Evolutionary conservation across 805 yeast species (phyloP), one percentile per base, ranked within the genome.

Genomic region (Brettanomyces sp.): DNA sequence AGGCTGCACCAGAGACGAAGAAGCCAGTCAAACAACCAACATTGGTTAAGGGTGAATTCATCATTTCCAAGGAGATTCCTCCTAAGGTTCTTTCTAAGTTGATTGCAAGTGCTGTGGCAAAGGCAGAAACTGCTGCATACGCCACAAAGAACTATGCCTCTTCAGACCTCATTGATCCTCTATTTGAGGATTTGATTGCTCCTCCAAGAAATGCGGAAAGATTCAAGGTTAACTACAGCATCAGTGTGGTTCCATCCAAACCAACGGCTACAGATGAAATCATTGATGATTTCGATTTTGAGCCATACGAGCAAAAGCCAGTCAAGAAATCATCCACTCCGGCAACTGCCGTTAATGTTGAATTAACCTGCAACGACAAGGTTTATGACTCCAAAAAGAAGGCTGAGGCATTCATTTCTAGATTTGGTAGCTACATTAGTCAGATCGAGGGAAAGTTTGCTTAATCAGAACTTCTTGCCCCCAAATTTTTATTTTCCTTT

Each of bases 151-250:
- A 66, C 59, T 52, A 58, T 47, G 57, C 39, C 38, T 61, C 52
- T 38, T 73, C 80, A 5, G 79, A 75, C 38, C 69, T 70, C 51
- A 71, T 71, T 48, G 88, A 82, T 54, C 74, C 82, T 5, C 50
- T 73, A 4, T 80, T 82, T 52, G 90, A 82, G 54, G 77, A 70
- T 13, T 56, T 82, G 46, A 54, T 80, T 45, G 72, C 79, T 0
- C 75, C 77, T 24, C 53, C 71, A 30, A 53, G 62, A 46, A 65
- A 59, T 43, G 53, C 66, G 2, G 72, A 65, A 43, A 72, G 81
- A 56, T 79, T 76, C 59, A 46, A 39, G 8, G 49, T 56, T 14
- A 53, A 53, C 11, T 60, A 69, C 42, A 54, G 53, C n/a, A 54
- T 66, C 22, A 63, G 64, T 23, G 48, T 53, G 30, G 46, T 61